Evolutionary conservation across 2,329 filamentous ascomycete genomes (phyloP).

Genomic region (Cladosporium phlei): DNA sequence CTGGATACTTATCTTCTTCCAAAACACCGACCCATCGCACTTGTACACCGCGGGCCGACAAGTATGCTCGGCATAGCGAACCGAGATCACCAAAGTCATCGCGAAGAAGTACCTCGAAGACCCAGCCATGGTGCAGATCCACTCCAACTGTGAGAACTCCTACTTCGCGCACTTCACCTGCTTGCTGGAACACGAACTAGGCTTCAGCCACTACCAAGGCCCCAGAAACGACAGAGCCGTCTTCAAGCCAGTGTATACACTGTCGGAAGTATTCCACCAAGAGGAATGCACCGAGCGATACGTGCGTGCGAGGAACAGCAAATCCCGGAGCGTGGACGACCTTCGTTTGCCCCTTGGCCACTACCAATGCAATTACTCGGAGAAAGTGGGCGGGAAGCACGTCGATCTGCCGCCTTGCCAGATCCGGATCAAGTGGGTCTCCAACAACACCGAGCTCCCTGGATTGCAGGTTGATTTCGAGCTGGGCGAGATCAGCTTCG

Average conservation of each 20-base stretch:
- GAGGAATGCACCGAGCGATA: background rate
- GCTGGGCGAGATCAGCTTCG: no score
- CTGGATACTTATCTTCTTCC: background rate
- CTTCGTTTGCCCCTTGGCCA: background rate
- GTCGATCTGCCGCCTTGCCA: background rate
- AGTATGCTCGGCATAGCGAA: background rate
- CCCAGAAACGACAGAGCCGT: background rate
- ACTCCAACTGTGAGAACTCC: background rate
- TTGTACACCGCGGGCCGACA: background rate
- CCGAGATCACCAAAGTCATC: background rate
- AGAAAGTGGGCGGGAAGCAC: no score
- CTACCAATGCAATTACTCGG: background rate
- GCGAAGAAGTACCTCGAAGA: background rate
- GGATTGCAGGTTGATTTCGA: no score
- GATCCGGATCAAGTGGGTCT: background rate
- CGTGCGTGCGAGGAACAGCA: background rate
- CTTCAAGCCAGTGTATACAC: background rate
- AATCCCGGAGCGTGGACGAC: background rate
- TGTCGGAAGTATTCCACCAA: background rate
- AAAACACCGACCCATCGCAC: background rate
- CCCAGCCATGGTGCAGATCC: background rate
- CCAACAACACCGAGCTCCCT: background rate
- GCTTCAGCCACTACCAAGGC: background rate
- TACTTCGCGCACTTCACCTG: background rate
- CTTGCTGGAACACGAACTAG: background rate